These are phyloP conservation scores for Colletotrichum lentis DNA, from an alignment of 2,329 filamentous ascomycete species.

Conservation along the genomic window DNA sequence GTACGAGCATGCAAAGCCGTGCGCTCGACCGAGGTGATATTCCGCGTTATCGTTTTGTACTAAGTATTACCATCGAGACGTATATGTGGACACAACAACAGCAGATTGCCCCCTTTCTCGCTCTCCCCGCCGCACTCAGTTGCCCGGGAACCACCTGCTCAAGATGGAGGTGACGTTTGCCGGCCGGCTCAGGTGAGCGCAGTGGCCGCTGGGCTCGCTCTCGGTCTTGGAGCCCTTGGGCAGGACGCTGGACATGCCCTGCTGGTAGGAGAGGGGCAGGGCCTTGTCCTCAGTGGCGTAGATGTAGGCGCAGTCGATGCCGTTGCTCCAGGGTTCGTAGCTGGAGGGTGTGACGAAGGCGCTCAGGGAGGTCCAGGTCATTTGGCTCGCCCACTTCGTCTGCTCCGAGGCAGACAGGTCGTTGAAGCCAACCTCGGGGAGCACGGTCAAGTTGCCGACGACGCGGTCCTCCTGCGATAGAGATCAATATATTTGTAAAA, in stretches of 20 bases:
- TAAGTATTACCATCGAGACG: slow-evolving; percentile 10
- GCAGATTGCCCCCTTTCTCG: no score
- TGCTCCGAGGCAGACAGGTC: slow-evolving; percentile 31
- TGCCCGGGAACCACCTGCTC: slow-evolving; percentile 34
- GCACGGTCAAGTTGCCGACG: slow-evolving; percentile 29
- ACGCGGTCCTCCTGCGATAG: slow-evolving; percentile 24
- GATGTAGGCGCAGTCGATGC: slow-evolving; percentile 43
- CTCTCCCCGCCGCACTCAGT: background rate
- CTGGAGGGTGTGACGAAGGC: slow-evolving; percentile 32
- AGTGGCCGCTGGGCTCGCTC: slow-evolving; percentile 33
- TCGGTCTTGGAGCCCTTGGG: slow-evolving; percentile 31
- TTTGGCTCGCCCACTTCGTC: slow-evolving; percentile 32
- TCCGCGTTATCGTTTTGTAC: background rate
- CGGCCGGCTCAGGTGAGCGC: slow-evolving; percentile 32
- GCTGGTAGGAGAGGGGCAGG: slow-evolving; percentile 39
- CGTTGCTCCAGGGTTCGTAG: slow-evolving; percentile 45
- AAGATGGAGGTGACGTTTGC: slow-evolving; percentile 30
- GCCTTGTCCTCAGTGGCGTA: slow-evolving; percentile 42
- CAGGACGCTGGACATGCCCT: slow-evolving; percentile 40
- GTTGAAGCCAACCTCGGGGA: slow-evolving; percentile 36
- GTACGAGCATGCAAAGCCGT: background rate
- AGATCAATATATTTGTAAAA: slow-evolving; percentile 15
- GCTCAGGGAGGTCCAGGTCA: slow-evolving; percentile 33
- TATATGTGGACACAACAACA: background rate
- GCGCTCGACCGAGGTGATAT: background rate